Evolutionary conservation across 352 stramenopile genomes (phyloP).

Genomic region (Pythium folliculosum): DNA sequence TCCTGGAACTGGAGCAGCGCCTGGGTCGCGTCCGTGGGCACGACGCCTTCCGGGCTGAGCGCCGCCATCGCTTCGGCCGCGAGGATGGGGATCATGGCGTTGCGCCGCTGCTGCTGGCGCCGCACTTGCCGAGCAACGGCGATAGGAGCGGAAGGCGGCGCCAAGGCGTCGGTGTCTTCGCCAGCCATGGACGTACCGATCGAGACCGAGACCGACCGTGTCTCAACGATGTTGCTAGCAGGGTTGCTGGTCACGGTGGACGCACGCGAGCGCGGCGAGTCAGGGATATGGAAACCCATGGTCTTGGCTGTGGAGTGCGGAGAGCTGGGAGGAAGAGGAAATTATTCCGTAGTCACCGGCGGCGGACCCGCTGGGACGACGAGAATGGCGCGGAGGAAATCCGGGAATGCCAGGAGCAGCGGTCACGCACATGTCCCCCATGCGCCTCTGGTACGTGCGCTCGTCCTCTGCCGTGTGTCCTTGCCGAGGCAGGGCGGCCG

Average conservation of each 20-base stretch:
- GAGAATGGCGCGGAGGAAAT: constrained; percentile 18
- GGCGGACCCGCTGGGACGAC: constrained; percentile 9
- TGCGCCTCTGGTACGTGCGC: not conserved
- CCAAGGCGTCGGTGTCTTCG: constrained; percentile 9
- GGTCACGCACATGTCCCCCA: not conserved
- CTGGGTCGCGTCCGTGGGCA: constrained; percentile 35
- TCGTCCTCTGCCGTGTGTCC: constrained; percentile 6
- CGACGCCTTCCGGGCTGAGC: constrained; percentile 41
- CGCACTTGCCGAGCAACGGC: constrained; percentile 5
- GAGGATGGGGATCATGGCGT: constrained; percentile 58
- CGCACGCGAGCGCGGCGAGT: constrained; percentile 37
- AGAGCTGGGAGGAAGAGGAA: not conserved
- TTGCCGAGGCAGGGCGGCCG: no score
- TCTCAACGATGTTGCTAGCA: not conserved
- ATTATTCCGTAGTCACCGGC: constrained; percentile 22
- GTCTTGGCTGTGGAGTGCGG: not conserved
- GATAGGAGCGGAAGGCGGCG: constrained; percentile 9
- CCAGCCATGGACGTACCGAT: constrained; percentile 23
- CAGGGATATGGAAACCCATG: constrained; percentile 74
- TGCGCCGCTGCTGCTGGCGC: constrained; percentile 39
- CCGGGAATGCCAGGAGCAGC: constrained; percentile 8
- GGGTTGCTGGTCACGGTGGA: not conserved
- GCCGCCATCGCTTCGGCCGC: constrained; percentile 46
- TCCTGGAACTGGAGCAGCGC: constrained; percentile 40
- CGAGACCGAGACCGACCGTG: constrained; percentile 12